Conservation (phyloP, 148 eudicot species). For the Silene uniflora region DNA sequence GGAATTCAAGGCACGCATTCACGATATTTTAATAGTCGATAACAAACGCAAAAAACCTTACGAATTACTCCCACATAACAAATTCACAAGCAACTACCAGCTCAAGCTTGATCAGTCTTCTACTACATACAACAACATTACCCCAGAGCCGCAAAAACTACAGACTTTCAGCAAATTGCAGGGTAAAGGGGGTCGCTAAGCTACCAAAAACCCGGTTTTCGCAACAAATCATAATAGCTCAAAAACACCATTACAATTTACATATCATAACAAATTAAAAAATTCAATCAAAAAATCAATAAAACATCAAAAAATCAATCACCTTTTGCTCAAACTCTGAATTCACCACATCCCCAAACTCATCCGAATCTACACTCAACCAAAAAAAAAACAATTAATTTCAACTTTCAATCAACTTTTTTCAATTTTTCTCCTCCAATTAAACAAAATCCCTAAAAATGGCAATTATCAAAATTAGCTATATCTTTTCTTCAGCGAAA, state of each 20-base stretch:
- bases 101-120: too few species aligned
- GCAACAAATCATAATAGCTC: background rate
- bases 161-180: too few species aligned
- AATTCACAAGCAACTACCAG: background rate
- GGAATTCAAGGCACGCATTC: background rate
- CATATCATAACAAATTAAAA: too few species aligned
- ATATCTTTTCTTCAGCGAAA: conserved; percentile 9
- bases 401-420: background rate
- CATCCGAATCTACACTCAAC: conserved; percentile 31
- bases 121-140: too few species aligned
- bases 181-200: too few species aligned
- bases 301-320: background rate
- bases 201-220: too few species aligned
- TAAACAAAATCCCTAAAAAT: background rate
- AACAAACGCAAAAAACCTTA: background rate
- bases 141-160: too few species aligned
- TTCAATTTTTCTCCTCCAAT: too few species aligned
- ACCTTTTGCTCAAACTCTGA: conserved; percentile 44
- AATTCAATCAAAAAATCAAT: background rate
- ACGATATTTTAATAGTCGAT: background rate
- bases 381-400: background rate
- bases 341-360: conserved; percentile 12
- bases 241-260: background rate
- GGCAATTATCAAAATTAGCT: background rate
- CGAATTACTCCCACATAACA: background rate